A percentile compares a stretch with the other conserved stretches of the same genome.
These are phyloP conservation scores for Apiotrichum porosum DNA, from an alignment of 1,284 basidiomycete genomes.

Conservation along the genomic window DNA sequence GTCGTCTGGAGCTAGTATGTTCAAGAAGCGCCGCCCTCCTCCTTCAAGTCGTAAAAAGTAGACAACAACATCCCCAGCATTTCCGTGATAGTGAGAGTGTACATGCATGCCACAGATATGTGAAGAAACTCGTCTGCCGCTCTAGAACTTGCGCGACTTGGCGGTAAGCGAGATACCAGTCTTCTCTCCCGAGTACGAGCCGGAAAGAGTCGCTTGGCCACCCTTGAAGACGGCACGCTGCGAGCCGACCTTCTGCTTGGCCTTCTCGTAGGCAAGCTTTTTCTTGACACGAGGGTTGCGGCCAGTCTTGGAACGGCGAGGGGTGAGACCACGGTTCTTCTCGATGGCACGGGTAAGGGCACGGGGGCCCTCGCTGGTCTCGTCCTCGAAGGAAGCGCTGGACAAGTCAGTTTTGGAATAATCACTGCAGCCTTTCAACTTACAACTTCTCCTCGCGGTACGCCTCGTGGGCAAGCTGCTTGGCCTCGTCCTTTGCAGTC, in stretches of 20 bases:
- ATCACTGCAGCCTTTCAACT: too few species aligned
- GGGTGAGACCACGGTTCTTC: constrained; percentile 88
- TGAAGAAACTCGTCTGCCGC: not conserved
- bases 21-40: constrained; percentile 49
- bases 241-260: constrained; percentile 80
- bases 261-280: constrained; percentile 82
- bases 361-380: constrained; percentile 61
- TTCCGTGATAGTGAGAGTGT: not conserved
- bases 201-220: constrained; percentile 56
- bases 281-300: constrained; percentile 97
- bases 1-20: constrained; percentile 27
- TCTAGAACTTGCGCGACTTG: constrained; percentile 68
- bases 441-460: constrained; percentile 62
- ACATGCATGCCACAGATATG: not conserved
- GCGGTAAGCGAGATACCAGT: constrained; percentile 79
- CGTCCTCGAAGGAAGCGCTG: constrained; percentile 55
- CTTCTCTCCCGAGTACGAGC: constrained; percentile 54
- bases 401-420: not conserved
- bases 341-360: constrained; percentile 82
- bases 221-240: constrained; percentile 87
- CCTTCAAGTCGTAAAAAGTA: constrained; percentile 40
- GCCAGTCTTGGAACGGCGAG: constrained; percentile 71
- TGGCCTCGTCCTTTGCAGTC: constrained; percentile 67
- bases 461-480: constrained; percentile 74
- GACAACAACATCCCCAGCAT: not conserved